A percentile compares a stretch with the other conserved stretches of the same genome.
Evolutionary conservation across 202 grass and related monocot genomes (phyloP).

Genomic region (Cymbopogon flexuosus): DNA sequence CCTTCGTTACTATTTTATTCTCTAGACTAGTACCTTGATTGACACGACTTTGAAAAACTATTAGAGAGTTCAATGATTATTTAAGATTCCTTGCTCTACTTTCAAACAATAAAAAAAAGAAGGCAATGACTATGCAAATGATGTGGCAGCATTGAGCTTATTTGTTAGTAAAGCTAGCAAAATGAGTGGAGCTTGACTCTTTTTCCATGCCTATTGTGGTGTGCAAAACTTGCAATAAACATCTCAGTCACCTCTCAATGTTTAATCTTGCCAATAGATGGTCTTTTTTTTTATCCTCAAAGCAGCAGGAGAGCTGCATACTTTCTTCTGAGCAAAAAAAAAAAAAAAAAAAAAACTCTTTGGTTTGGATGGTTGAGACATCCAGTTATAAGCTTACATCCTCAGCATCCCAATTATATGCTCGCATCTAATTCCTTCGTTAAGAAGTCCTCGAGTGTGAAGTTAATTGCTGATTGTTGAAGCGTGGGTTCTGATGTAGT

Average conservation of each 20-base stretch:
- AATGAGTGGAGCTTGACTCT: not conserved
- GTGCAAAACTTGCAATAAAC: not conserved
- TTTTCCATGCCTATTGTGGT: not conserved
- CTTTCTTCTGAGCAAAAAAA: not conserved
- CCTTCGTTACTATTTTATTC: not conserved
- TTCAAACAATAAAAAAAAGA: conserved; percentile 11
- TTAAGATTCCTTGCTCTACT: not conserved
- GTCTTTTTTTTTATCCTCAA: not conserved
- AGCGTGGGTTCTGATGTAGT: not conserved
- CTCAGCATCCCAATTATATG: not conserved
- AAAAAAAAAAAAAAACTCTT: not conserved
- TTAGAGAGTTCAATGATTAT: conserved; percentile 8
- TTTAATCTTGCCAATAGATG: not conserved
- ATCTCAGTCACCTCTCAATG: conserved; percentile 6
- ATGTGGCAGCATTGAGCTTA: not conserved
- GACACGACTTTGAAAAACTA: not conserved
- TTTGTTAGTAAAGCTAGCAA: not conserved
- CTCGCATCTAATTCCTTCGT: not conserved
- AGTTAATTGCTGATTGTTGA: not conserved
- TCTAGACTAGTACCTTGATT: not conserved
- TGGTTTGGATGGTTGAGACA: not conserved
- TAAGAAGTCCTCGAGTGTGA: not conserved
- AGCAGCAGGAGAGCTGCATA: not conserved
- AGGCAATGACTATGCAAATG: not conserved
- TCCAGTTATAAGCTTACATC: not conserved